phyloP scores from a whole-genome alignment of 129 eudicot genomes.

The Artemisia argyi region DNA sequence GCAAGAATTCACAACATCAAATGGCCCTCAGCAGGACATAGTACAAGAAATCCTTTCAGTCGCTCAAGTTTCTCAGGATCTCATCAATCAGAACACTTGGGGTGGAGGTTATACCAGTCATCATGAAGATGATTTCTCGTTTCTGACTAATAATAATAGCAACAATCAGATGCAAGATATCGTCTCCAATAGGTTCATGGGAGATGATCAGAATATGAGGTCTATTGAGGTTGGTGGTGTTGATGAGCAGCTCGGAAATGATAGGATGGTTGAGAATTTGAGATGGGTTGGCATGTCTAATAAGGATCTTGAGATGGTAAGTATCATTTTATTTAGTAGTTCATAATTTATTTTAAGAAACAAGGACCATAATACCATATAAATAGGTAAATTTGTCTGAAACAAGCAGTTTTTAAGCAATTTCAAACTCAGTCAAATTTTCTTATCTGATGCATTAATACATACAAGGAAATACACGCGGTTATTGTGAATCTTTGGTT shows the following conservation, averaged over 20 bases:
- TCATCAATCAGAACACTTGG: slow-evolving; percentile 58
- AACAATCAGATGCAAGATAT: slow-evolving; percentile 43
- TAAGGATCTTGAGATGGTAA: slow-evolving; percentile 73
- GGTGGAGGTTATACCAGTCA: slow-evolving; percentile 46
- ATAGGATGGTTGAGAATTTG: slow-evolving; percentile 62
- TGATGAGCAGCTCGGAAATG: slow-evolving; percentile 45
- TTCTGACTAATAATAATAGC: slow-evolving; percentile 34
- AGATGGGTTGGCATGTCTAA: slow-evolving; percentile 92
- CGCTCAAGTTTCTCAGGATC: slow-evolving; percentile 77
- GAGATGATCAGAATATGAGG: slow-evolving; percentile 39
- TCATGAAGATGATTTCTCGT: slow-evolving; percentile 61
- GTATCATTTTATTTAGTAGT: background rate
- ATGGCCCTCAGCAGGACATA: slow-evolving; percentile 54
- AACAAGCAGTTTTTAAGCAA: background rate
- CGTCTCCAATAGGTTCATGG: slow-evolving; percentile 40
- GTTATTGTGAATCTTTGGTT: background rate
- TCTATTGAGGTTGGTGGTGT: slow-evolving; percentile 51
- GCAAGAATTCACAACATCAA: slow-evolving; percentile 31
- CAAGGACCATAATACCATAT: background rate
- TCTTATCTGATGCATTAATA: no score
- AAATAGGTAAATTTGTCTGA: no score
- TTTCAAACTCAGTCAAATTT: no score
- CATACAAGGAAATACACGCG: no score
- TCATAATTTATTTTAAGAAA: background rate
- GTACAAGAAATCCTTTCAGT: slow-evolving; percentile 83